Evolutionary conservation across 768 basidiomycete species (phyloP).

Genomic region (Candolleomyces efflorescens): DNA sequence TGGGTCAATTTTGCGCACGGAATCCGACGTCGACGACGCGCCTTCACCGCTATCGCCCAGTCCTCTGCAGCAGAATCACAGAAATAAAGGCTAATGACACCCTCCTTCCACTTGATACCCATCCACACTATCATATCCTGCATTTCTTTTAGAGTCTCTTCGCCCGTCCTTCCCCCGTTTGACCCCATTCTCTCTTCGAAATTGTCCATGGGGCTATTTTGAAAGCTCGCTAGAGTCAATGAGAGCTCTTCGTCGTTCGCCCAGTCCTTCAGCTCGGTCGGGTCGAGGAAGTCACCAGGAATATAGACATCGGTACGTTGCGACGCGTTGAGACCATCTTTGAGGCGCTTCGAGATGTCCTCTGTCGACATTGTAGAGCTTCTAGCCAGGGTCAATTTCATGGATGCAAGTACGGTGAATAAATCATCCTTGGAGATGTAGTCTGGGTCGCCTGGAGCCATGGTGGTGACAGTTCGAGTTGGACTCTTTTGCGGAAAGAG

Average conservation of each 20-base stretch:
- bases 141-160: slow-evolving; percentile 27
- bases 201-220: slow-evolving; percentile 16
- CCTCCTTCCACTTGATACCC: slow-evolving; percentile 15
- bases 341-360: slow-evolving; percentile 19
- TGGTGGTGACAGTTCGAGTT: not conserved
- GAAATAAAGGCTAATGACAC: slow-evolving; percentile 15
- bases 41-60: slow-evolving; percentile 22
- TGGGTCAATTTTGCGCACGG: too few relatives aligned
- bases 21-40: slow-evolving; percentile 4
- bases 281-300: slow-evolving; percentile 9
- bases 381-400: slow-evolving; percentile 22
- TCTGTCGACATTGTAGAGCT: slow-evolving; percentile 24
- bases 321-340: slow-evolving; percentile 20
- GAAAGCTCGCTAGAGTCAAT: slow-evolving; percentile 10
- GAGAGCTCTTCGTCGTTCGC: slow-evolving; percentile 9
- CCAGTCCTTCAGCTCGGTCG: slow-evolving; percentile 12
- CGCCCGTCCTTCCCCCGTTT: slow-evolving; percentile 13
- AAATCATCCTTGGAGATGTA: slow-evolving; percentile 19
- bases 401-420: slow-evolving; percentile 18
- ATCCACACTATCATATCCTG: slow-evolving; percentile 20
- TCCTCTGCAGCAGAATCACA: slow-evolving; percentile 11
- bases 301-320: slow-evolving; percentile 20
- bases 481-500: not conserved
- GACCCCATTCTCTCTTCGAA: slow-evolving; percentile 7
- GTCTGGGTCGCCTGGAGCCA: slow-evolving; percentile 1